These are phyloP conservation scores for Biancaea sappan DNA, from an alignment of 306 rosid species.

Conservation along the genomic window DNA sequence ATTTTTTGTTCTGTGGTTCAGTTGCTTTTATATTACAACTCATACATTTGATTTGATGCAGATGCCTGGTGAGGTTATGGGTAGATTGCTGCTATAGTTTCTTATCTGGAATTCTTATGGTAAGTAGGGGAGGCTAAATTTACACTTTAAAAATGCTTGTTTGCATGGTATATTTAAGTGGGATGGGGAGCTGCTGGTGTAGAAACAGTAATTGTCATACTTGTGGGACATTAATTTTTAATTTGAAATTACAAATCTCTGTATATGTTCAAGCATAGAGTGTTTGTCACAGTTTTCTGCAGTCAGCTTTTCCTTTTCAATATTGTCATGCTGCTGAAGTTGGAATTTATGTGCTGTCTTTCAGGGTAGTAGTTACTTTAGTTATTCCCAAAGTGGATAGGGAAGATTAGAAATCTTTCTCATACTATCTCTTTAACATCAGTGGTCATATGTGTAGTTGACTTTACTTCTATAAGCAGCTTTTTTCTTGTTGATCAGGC, in stretches of 20 bases:
- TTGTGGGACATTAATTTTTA: background rate
- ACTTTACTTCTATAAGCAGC: background rate
- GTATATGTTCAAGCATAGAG: background rate
- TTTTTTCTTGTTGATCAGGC: background rate
- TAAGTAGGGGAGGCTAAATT: conserved; percentile 48
- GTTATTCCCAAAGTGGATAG: background rate
- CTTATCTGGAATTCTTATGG: conserved; percentile 53
- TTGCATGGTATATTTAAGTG: background rate
- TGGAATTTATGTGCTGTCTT: background rate
- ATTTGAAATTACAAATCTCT: background rate
- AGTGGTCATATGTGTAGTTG: background rate
- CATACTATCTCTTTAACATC: background rate
- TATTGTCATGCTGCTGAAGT: background rate
- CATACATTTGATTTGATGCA: conserved; percentile 29
- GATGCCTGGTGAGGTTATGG: conserved; percentile 18
- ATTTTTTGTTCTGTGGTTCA: background rate
- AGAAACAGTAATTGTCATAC: background rate
- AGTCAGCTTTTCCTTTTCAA: background rate
- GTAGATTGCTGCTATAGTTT: conserved; percentile 41
- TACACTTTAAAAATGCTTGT: background rate
- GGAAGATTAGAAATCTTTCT: background rate
- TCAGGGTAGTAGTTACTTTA: background rate
- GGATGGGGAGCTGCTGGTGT: background rate
- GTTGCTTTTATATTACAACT: background rate
- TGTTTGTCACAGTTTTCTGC: background rate